Base-by-base conservation (phyloP, 345 rosid genomes). In the Salix arbutifolia region DNA sequence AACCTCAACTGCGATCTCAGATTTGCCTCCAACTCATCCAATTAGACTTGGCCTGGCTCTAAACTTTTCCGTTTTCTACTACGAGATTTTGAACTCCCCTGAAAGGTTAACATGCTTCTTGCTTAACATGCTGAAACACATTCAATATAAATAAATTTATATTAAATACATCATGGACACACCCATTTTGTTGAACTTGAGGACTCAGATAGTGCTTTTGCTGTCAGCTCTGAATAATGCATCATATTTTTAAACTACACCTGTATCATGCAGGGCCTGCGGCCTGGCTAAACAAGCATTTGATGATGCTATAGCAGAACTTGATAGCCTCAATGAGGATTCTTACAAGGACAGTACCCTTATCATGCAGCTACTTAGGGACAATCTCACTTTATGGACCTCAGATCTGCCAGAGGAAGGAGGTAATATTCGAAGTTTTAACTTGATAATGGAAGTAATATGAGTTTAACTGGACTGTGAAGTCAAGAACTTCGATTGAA, bases 311-410 rank as follows among this genome's bases (percentile, higher is more conserved):
- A 90, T 91, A 26, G 86, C 95, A 2, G 97, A 94, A 83, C 88
- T 91, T 52, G 95, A 94, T 81, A 94, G 91, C 88, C 94, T 94
- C 60, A 90, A 86, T 53, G 98, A 91, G 82, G 97, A 93, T 23
- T 90, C 97, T 3, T 91, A 91, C 86, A 93, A 91, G 84, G 98
- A 91, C 76, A 90, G 95, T 84, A 93, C 97, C 44, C 92, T 91
- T 14, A 91, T 91, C 78, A 89, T 93, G 98, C 97, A 91, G 76
- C 95, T 91, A 81, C 92, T 93, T 18, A 87, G 98, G 87, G 98
- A 93, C 79, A 91, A 91, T 77, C 94, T 91, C 84, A 86, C 95
- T 31, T 71, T 91, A 53, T 93, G 95, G 97, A 91, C 97, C 74
- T 84, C 97, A 6, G 95, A 91, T 87, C 79, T 91, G 75, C 91